phyloP scores from a whole-genome alignment of 1,284 basidiomycete species.

The Takashimella tepidaria region DNA sequence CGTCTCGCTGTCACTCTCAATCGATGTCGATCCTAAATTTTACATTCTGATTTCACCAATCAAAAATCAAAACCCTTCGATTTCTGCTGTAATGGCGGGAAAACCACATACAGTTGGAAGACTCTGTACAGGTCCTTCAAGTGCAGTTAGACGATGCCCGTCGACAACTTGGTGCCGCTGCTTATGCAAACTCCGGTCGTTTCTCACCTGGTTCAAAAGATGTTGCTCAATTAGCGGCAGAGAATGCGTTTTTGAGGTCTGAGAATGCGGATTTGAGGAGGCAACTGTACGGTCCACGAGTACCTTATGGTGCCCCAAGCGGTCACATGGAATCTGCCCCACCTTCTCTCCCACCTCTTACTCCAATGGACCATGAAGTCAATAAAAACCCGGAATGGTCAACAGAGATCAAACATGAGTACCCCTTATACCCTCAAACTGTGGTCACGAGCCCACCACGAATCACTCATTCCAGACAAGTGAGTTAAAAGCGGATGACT shows the following conservation, averaged over 20 bases:
- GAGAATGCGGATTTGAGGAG: constrained; percentile 41
- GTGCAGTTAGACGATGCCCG: constrained; percentile 41
- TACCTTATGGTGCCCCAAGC: constrained; percentile 8
- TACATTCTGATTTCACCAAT: too few relatives aligned
- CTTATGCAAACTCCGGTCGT: constrained; percentile 17
- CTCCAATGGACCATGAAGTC: constrained; percentile 1
- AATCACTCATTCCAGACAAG: constrained; percentile 11
- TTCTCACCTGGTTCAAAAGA: constrained; percentile 33
- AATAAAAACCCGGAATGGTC: not conserved
- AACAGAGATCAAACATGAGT: constrained; percentile 9
- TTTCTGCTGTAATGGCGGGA: not conserved
- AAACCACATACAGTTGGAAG: constrained; percentile 42
- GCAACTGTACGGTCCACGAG: constrained; percentile 32
- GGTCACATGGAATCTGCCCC: constrained; percentile 6
- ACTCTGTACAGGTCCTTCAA: constrained; percentile 33
- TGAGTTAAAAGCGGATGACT: constrained; percentile 10
- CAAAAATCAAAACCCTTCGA: too few relatives aligned
- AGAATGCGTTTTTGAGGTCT: constrained; percentile 39
- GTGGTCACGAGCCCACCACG: constrained; percentile 5
- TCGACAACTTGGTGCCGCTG: constrained; percentile 33
- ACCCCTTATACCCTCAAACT: constrained; percentile 3
- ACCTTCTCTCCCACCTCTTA: constrained; percentile 8
- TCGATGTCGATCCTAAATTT: too few relatives aligned
- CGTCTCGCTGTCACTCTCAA: not conserved
- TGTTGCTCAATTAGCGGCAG: constrained; percentile 28